phyloP scores from a whole-genome alignment of 2,329 filamentous ascomycete species.

The Chrysoporthe deuterocubensis region DNA sequence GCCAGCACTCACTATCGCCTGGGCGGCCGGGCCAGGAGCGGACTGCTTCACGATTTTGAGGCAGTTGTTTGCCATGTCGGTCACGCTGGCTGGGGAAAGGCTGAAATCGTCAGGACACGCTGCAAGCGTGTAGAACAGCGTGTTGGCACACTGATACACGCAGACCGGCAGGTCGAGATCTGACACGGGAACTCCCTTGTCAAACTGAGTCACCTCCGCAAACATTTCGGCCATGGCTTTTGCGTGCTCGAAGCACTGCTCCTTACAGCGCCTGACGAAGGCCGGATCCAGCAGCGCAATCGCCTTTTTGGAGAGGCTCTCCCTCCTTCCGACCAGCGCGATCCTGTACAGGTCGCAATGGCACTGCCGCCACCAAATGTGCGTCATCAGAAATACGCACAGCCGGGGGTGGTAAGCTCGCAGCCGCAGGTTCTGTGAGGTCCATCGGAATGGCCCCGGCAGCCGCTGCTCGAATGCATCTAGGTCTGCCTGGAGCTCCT shows the following conservation, averaged over 20 bases:
- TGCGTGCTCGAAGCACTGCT: conserved; percentile 58
- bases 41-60: conserved; percentile 55
- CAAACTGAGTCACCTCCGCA: conserved; percentile 53
- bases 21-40: conserved; percentile 54
- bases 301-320: conserved; percentile 50
- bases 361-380: conserved; percentile 63
- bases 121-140: conserved; percentile 56
- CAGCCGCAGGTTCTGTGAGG: conserved; percentile 58
- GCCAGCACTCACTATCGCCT: conserved; percentile 47
- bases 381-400: conserved; percentile 63
- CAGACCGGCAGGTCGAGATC: conserved; percentile 61
- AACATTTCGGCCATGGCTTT: conserved; percentile 61
- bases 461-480: conserved; percentile 57
- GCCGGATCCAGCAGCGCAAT: conserved; percentile 51
- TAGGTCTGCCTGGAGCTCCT: conserved; percentile 50
- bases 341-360: conserved; percentile 61
- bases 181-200: conserved; percentile 54
- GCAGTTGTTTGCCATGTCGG: conserved; percentile 56
- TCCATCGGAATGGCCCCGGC: conserved; percentile 61
- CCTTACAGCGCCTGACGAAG: conserved; percentile 53
- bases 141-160: conserved; percentile 58
- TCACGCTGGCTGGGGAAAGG: conserved; percentile 49
- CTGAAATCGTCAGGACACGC: conserved; percentile 48
- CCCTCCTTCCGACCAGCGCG: conserved; percentile 54
- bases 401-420: conserved; percentile 61